Base-by-base conservation (phyloP, 176 grass and related monocot species). In the Oryza meyeriana region DNA sequence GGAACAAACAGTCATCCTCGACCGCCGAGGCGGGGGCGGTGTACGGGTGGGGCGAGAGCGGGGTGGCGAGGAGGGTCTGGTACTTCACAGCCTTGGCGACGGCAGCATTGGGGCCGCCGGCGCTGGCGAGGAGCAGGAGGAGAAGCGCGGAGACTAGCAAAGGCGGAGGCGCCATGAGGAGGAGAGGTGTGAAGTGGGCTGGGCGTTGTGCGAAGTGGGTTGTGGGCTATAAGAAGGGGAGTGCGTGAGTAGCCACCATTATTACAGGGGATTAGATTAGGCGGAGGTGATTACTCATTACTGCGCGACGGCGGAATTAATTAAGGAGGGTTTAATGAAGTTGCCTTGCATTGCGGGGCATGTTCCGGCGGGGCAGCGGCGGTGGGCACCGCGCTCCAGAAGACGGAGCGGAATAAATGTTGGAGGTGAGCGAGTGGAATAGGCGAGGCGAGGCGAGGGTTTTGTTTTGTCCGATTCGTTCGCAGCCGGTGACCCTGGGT, bases 331-430 rank as follows among this genome's bases (percentile, higher is more conserved):
- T 55, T 47, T 47, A 47, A 47, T 3, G 8, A 22, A 17, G 42
- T 74, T 72, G 32, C 25, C 39, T 79, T 12, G n/a, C n/a, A n/a
- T n/a, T 82, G 0, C 30, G 35, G 62, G n/a, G 81, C 32, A 88
- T 84, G 69, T 84, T 67, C 84, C 47, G 69, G 34, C 66, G 44
- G 44, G 66, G 55, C 39, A 55, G 70, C 50, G 12, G 74, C 25
- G 25, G 66, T 29, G 58, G 61, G 59, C n/a, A 27, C 24, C 9
- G 26, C 69, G 52, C 12, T 40, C 50, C 10, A 17, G 29, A 65
- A 40, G 57, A n/a, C 20, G 72, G 52, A 78, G n/a, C 66, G 74
- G 81, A 59, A 88, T 79, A 83, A 88, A 88, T 88, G 80, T 88
- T 72, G 20, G 31, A 32, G 1, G 11, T 13, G 14, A 28, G 29